A percentile compares a stretch with the other conserved stretches of the same genome.
Conservation (phyloP, 768 basidiomycete species). For the Goffeauzyma gilvescens region DNA sequence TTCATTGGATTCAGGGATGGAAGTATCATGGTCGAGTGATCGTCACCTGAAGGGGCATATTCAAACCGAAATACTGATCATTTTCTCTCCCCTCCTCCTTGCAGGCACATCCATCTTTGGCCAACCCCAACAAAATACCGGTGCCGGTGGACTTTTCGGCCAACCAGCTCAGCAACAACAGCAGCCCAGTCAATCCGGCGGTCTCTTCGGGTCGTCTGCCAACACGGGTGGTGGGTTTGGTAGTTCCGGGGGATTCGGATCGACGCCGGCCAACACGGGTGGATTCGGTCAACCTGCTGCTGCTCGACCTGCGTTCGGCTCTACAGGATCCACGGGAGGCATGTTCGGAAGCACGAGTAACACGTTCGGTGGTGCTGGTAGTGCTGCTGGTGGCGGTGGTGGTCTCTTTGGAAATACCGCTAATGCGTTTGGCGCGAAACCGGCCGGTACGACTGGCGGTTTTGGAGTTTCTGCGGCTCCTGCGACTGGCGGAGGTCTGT, state of each 20-base stretch:
- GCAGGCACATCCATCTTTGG: too few relatives aligned
- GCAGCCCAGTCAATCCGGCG: slow-evolving; percentile 2
- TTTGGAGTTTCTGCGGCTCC: slow-evolving; percentile 8
- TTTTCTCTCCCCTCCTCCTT: too few relatives aligned
- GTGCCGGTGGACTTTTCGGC: slow-evolving; percentile 22
- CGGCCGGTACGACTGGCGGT: slow-evolving; percentile 5
- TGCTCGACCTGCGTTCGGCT: slow-evolving; percentile 9
- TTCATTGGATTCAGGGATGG: too few relatives aligned
- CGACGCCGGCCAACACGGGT: background rate
- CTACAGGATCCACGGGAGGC: slow-evolving; percentile 8
- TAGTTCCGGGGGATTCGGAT: slow-evolving; percentile 2
- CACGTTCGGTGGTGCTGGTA: slow-evolving; percentile 38
- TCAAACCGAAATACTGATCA: too few relatives aligned
- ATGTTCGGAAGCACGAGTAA: slow-evolving; percentile 13
- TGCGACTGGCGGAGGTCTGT: slow-evolving; percentile 13
- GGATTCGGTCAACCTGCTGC: slow-evolving; percentile 1
- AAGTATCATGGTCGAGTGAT: too few relatives aligned
- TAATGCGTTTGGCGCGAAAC: slow-evolving; percentile 9
- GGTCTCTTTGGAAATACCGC: slow-evolving; percentile 18
- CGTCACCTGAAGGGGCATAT: too few relatives aligned
- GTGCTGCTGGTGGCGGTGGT: slow-evolving; percentile 23
- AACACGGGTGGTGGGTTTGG: background rate
- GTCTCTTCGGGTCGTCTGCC: slow-evolving; percentile 2
- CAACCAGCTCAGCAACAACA: slow-evolving; percentile 11
- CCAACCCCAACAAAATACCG: background rate